phyloP scores from a whole-genome alignment of 1,284 basidiomycete species.

The Boletus sp. region DNA sequence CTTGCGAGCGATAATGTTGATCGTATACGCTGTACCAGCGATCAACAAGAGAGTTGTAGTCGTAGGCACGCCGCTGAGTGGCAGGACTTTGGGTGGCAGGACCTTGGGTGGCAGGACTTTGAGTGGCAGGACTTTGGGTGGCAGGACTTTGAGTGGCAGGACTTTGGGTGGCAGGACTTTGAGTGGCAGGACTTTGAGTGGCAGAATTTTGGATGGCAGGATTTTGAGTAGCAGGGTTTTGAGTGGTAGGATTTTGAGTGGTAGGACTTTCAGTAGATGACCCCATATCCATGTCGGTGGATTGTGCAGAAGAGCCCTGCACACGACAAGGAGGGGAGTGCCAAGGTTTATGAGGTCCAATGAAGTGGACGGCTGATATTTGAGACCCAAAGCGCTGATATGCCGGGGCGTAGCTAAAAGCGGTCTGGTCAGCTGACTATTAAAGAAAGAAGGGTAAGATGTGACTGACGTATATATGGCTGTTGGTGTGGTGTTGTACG shows the following conservation, averaged over 20 bases:
- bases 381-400: conserved; percentile 88
- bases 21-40: conserved; percentile 92
- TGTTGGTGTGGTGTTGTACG: conserved; percentile 97
- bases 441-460: conserved; percentile 20
- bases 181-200: too few relatives aligned
- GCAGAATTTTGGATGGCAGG: too few relatives aligned
- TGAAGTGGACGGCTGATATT: conserved; percentile 92
- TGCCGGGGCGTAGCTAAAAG: conserved; percentile 86
- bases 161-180: too few relatives aligned
- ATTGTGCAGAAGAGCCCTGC: conserved; percentile 40
- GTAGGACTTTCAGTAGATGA: conserved; percentile 21
- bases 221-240: too few relatives aligned
- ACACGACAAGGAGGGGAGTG: conserved; percentile 63
- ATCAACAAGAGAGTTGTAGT: conserved; percentile 77
- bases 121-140: too few relatives aligned
- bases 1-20: conserved; percentile 67
- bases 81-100: too few relatives aligned
- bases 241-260: too few relatives aligned
- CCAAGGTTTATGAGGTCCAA: conserved; percentile 95
- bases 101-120: too few relatives aligned
- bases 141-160: too few relatives aligned
- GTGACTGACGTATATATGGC: conserved; percentile 87
- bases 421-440: conserved; percentile 25
- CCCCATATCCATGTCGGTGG: conserved; percentile 25
- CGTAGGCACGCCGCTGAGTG: conserved; percentile 59